A percentile compares a stretch with the other conserved stretches of the same genome.
Conservation (phyloP, 148 eudicot genomes). For the Rhododendron mucronatum region DNA sequence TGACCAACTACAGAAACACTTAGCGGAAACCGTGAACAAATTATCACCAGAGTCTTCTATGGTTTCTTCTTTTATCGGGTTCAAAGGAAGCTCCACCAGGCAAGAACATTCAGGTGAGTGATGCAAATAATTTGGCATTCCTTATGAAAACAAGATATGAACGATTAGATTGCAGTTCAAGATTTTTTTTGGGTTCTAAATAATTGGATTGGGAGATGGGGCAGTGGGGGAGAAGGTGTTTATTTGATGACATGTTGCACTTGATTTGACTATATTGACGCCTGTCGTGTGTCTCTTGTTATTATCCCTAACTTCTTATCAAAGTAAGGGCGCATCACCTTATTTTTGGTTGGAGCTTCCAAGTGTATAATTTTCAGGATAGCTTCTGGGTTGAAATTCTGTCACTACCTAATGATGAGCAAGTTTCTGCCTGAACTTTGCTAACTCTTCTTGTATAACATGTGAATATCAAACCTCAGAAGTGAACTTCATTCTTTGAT, state of each 20-base stretch:
- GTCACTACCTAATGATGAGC: not conserved
- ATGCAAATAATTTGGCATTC: not conserved
- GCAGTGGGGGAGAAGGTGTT: not conserved
- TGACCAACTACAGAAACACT: constrained; percentile 7
- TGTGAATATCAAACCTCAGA: not conserved
- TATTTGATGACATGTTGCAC: not conserved
- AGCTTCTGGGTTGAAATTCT: not conserved
- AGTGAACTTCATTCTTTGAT: not conserved
- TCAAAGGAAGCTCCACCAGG: constrained; percentile 11
- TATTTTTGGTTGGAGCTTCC: not conserved
- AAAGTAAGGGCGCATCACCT: not conserved
- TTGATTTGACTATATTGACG: not conserved
- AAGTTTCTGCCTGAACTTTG: constrained; percentile 1
- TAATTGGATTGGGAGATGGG: not conserved
- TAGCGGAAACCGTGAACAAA: not conserved
- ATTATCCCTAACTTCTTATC: not conserved
- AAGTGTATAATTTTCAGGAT: not conserved
- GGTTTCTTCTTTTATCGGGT: constrained; percentile 1
- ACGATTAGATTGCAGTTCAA: not conserved
- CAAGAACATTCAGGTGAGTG: constrained; percentile 24
- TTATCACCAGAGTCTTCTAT: constrained; percentile 2
- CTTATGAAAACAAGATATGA: not conserved
- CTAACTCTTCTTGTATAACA: not conserved
- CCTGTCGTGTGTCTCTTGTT: not conserved
- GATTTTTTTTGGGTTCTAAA: not conserved